A percentile compares a stretch with the other conserved stretches of the same genome.
Evolutionary conservation across 305 asterid species (phyloP).

Genomic region (Fraxinus albicans): DNA sequence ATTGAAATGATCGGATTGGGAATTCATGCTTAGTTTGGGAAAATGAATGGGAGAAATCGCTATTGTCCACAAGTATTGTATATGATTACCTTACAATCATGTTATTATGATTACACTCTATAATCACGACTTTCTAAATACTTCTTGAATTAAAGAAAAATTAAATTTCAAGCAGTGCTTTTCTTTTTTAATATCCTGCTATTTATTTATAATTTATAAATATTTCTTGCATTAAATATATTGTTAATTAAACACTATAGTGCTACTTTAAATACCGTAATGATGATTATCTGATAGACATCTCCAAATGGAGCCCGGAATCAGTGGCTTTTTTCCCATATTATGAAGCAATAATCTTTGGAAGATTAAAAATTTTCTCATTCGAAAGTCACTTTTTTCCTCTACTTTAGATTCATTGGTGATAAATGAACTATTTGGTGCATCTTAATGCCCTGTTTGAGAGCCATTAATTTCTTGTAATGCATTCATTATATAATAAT

Average conservation of each 20-base stretch:
- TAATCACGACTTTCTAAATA: neutral
- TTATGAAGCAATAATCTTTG: constrained; percentile 33
- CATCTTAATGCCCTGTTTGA: neutral
- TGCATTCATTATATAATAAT: no score
- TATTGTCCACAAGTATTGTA: neutral
- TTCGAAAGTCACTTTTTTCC: constrained; percentile 27
- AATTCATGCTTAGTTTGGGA: neutral
- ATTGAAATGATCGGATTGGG: neutral
- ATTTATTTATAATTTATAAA: no score
- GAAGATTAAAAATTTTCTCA: constrained; percentile 10
- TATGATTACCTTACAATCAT: neutral
- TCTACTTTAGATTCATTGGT: constrained; percentile 13
- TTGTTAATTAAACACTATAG: neutral
- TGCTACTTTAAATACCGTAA: constrained; percentile 10
- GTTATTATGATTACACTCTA: neutral
- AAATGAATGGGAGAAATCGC: neutral
- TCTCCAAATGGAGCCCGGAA: constrained; percentile 37
- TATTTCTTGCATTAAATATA: no score
- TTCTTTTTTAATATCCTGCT: neutral
- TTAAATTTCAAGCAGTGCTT: neutral
- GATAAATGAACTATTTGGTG: constrained; percentile 1
- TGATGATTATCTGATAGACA: constrained; percentile 30
- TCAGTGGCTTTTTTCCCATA: constrained; percentile 49
- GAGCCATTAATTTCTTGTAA: no score
- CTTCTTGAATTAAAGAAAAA: neutral